These are phyloP conservation scores for Magnolia changhungtana DNA, from an alignment of 164 flowering plant species.

Conservation along the genomic window DNA sequence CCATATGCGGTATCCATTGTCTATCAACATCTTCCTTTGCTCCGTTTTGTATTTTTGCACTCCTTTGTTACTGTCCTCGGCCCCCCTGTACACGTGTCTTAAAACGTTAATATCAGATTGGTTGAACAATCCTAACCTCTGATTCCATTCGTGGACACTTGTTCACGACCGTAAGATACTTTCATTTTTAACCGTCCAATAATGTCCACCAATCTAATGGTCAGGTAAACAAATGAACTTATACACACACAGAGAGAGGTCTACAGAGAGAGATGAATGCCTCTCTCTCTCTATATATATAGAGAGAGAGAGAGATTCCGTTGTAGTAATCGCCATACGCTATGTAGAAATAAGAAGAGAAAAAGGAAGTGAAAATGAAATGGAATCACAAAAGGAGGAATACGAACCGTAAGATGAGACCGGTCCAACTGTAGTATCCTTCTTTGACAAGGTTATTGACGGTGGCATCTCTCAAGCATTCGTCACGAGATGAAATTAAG, in stretches of 20 bases:
- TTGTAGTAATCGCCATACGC: neutral
- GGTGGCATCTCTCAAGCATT: slow-evolving; percentile 55
- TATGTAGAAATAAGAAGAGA: neutral
- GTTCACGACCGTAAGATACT: neutral
- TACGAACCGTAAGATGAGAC: slow-evolving; percentile 53
- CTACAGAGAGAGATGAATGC: no score
- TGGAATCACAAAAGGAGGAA: no score
- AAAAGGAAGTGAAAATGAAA: neutral
- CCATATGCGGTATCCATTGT: slow-evolving; percentile 59
- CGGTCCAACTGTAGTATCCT: slow-evolving; percentile 63
- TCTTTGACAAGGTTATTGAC: slow-evolving; percentile 59
- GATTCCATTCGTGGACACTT: no score
- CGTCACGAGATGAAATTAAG: slow-evolving; percentile 60
- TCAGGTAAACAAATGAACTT: no score
- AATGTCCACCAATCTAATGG: no score
- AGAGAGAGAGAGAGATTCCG: no score
- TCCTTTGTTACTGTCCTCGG: slow-evolving; percentile 35
- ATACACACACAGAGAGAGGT: no score
- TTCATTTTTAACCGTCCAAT: no score
- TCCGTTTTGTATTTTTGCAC: slow-evolving; percentile 53
- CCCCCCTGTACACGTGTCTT: slow-evolving; percentile 28
- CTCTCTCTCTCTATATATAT: neutral
- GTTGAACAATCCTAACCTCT: no score
- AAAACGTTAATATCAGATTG: neutral
- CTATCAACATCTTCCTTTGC: slow-evolving; percentile 39